Base-by-base conservation (phyloP, 164 flowering plant genomes). In the Berberis vulgaris region DNA sequence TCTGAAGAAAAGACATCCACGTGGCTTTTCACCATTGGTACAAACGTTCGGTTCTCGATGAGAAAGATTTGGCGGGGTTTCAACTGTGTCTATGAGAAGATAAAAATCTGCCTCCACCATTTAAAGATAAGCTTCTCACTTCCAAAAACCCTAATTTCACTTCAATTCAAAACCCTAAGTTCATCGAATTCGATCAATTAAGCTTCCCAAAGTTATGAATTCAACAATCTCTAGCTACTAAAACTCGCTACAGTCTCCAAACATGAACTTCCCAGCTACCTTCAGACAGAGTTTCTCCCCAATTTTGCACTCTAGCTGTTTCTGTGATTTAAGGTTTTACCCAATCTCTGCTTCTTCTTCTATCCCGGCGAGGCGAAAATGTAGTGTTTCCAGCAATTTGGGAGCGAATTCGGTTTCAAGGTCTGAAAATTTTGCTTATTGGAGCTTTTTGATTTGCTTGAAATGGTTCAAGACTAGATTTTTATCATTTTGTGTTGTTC, bases 241-340 rank as follows among this genome's bases (percentile, higher is more conserved):
- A 6, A 12, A 39, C 3, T 45, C 7, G 46, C 41, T 41, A 40
- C 46, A 7, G 10, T 11, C n/a, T 7, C 55, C 43, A 47, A 58
- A 63, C 13, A 87, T 87, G 93, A 81, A 69, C 68, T 52, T 72
- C 26, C 59, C 78, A 11, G 79, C 80, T 2, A 62, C 74, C 63
- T 70, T 81, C 59, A 73, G 83, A 70, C 79, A 82, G 63, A 73
- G 60, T 57, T 66, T 75, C 41, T 12, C 70, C 67, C 74, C 79
- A 43, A 45, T 76, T 40, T 69, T 78, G 26, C 78, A 67, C 54
- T 86, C 86, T 69, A 75, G 73, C 55, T 78, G 80, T 61, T 82
- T 83, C 67, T 66, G 64, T 54, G 59, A 63, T 67, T 53, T 81
- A 63, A 82, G 74, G 2, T 66, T 73, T 47, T 77, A 70, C 42